These are phyloP conservation scores for Chrysoporthe puriensis DNA, from an alignment of 2,329 filamentous ascomycete genomes.

Conservation along the genomic window DNA sequence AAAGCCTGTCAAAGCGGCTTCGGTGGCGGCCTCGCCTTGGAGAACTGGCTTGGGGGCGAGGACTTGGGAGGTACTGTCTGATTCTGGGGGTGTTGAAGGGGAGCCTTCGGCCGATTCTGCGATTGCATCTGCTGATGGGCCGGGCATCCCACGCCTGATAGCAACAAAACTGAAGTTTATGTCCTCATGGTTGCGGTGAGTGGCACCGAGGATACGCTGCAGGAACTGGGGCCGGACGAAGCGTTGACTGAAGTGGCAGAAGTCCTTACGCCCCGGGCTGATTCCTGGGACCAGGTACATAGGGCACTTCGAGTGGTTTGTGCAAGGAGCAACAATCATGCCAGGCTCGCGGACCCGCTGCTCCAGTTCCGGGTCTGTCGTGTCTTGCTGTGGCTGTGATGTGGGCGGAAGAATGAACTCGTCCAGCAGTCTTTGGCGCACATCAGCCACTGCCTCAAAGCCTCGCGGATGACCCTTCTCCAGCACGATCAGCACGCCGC, in stretches of 20 bases:
- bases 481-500: slow-evolving; percentile 82
- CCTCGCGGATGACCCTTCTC: slow-evolving; percentile 92
- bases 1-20: slow-evolving; percentile 74
- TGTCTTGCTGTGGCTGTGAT: slow-evolving; percentile 40
- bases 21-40: slow-evolving; percentile 60
- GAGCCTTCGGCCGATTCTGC: slow-evolving; percentile 35
- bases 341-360: slow-evolving; percentile 58
- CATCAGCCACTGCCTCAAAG: slow-evolving; percentile 88
- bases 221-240: slow-evolving; percentile 84
- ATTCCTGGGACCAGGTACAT: slow-evolving; percentile 80
- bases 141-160: slow-evolving; percentile 72
- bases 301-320: slow-evolving; percentile 84
- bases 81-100: slow-evolving; percentile 39
- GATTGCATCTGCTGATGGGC: slow-evolving; percentile 35
- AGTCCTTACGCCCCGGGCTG: slow-evolving; percentile 78
- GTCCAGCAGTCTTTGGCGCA: slow-evolving; percentile 76
- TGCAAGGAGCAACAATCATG: slow-evolving; percentile 77
- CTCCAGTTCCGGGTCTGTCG: slow-evolving; percentile 45
- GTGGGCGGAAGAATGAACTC: slow-evolving; percentile 71
- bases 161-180: slow-evolving; percentile 89
- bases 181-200: slow-evolving; percentile 82
- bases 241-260: slow-evolving; percentile 87
- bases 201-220: slow-evolving; percentile 71
- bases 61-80: slow-evolving; percentile 36
- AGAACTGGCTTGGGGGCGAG: slow-evolving; percentile 34